Percentiles rank a stretch among this genome's conserved stretches.
These are phyloP conservation scores for Domatiomyces globalis DNA, from an alignment of 2,329 filamentous ascomycete species.

Conservation along the genomic window DNA sequence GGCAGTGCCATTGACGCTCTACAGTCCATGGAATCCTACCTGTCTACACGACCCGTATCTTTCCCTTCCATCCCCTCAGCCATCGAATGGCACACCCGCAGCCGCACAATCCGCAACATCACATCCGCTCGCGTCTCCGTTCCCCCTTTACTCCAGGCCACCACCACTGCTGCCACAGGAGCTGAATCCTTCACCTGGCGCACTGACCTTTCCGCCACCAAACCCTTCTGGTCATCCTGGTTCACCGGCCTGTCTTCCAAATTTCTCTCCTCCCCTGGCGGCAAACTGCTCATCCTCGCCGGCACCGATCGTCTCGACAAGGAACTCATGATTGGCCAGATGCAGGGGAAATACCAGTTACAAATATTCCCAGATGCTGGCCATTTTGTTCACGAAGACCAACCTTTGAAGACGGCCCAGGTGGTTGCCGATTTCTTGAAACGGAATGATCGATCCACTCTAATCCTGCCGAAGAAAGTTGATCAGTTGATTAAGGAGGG, in stretches of 20 bases:
- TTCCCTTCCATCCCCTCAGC: conserved; percentile 67
- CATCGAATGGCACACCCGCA: conserved; percentile 88
- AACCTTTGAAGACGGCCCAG: conserved; percentile 76
- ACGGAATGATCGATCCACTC: conserved; percentile 68
- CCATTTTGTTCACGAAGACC: conserved; percentile 93
- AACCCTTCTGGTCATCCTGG: conserved; percentile 90
- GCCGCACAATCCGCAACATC: conserved; percentile 70
- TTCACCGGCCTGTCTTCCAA: conserved; percentile 77
- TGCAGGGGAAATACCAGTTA: conserved; percentile 96
- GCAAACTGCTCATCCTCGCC: conserved; percentile 71
- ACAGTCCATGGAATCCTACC: conserved; percentile 83
- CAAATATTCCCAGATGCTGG: conserved; percentile 90
- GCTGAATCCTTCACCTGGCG: conserved; percentile 64
- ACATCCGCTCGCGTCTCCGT: conserved; percentile 78
- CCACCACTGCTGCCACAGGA: conserved; percentile 25
- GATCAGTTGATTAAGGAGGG: conserved; percentile 44
- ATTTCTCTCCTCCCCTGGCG: conserved; percentile 56
- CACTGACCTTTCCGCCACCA: conserved; percentile 69
- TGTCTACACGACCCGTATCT: conserved; percentile 62
- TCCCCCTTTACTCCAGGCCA: conserved; percentile 46
- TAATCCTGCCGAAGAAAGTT: conserved; percentile 88
- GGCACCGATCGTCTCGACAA: conserved; percentile 84
- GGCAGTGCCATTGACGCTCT: conserved; percentile 90
- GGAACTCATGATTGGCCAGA: conserved; percentile 87
- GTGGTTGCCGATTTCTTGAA: conserved; percentile 81